These are phyloP conservation scores for Alternaria brassicae DNA, from an alignment of 2,329 filamentous ascomycete genomes.

Conservation along the genomic window DNA sequence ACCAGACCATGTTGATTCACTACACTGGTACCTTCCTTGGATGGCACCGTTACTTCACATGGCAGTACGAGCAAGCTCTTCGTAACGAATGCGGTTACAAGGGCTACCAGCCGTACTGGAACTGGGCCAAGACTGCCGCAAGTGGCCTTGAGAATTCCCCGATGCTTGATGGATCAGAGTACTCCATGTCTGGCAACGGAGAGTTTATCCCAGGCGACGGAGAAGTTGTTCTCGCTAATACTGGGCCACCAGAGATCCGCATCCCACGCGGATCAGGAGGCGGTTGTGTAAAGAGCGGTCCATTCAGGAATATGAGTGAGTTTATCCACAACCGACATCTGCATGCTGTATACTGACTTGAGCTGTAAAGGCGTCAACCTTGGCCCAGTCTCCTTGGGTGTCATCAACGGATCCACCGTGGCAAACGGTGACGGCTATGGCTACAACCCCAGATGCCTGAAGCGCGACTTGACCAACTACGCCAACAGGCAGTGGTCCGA, in stretches of 20 bases:
- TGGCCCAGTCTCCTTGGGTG: slow-evolving; percentile 19
- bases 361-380: slow-evolving; percentile 20
- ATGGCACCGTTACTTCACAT: slow-evolving; percentile 53
- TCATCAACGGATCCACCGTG: slow-evolving; percentile 32
- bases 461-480: slow-evolving; percentile 33
- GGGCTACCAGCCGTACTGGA: slow-evolving; percentile 57
- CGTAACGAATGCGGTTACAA: slow-evolving; percentile 53
- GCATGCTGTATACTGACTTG: neutral
- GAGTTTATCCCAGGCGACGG: slow-evolving; percentile 39
- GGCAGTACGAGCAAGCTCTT: slow-evolving; percentile 52
- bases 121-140: slow-evolving; percentile 60
- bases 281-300: slow-evolving; percentile 61
- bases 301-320: slow-evolving; percentile 55
- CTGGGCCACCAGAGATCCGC: slow-evolving; percentile 32
- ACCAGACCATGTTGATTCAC: slow-evolving; percentile 45
- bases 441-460: slow-evolving; percentile 39
- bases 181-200: slow-evolving; percentile 57
- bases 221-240: slow-evolving; percentile 31
- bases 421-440: slow-evolving; percentile 30
- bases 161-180: slow-evolving; percentile 63
- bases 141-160: slow-evolving; percentile 55
- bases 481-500: slow-evolving; percentile 34
- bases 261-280: slow-evolving; percentile 61
- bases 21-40: slow-evolving; percentile 41
- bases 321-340: accelerated